Evolutionary conservation across 2,329 filamentous ascomycete genomes (phyloP).

Genomic region (Fusarium chaquense): DNA sequence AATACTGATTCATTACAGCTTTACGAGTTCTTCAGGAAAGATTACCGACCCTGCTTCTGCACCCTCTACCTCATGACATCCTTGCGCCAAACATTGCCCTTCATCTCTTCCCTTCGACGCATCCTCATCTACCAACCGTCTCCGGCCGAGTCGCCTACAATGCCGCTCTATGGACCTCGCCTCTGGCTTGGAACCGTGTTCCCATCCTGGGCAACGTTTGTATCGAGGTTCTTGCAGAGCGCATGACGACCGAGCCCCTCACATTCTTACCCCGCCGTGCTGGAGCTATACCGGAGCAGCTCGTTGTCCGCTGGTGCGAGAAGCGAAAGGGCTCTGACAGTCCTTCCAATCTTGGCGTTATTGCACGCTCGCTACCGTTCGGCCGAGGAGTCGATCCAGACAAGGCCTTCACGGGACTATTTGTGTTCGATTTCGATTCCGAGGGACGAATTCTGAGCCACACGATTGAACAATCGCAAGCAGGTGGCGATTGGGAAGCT

Average conservation of each 20-base stretch:
- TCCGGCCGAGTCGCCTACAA: constrained; percentile 91
- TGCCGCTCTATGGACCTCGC: constrained; percentile 94
- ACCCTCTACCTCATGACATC: constrained; percentile 78
- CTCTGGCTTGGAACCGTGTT: constrained; percentile 93
- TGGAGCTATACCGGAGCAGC: constrained; percentile 63
- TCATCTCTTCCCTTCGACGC: constrained; percentile 79
- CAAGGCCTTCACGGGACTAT: constrained; percentile 88
- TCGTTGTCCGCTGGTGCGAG: constrained; percentile 79
- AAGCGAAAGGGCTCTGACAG: constrained; percentile 72
- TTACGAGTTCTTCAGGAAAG: constrained; percentile 74
- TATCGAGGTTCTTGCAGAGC: constrained; percentile 88
- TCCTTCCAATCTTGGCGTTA: constrained; percentile 51
- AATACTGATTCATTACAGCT: constrained; percentile 56
- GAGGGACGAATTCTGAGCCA: constrained; percentile 87
- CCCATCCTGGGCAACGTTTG: constrained; percentile 91
- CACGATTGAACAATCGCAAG: constrained; percentile 93
- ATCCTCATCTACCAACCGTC: constrained; percentile 91
- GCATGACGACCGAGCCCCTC: constrained; percentile 76
- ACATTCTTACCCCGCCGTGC: constrained; percentile 61
- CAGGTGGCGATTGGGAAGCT: constrained; percentile 84
- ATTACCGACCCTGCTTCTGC: constrained; percentile 74
- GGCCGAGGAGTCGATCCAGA: constrained; percentile 62
- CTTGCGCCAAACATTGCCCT: constrained; percentile 80
- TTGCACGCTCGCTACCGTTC: constrained; percentile 58
- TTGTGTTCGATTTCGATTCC: constrained; percentile 94